Percentiles rank a stretch among this genome's conserved stretches.
Evolutionary conservation across 2,329 filamentous ascomycete species (phyloP).

Genomic region (Hypomyces rosellus): DNA sequence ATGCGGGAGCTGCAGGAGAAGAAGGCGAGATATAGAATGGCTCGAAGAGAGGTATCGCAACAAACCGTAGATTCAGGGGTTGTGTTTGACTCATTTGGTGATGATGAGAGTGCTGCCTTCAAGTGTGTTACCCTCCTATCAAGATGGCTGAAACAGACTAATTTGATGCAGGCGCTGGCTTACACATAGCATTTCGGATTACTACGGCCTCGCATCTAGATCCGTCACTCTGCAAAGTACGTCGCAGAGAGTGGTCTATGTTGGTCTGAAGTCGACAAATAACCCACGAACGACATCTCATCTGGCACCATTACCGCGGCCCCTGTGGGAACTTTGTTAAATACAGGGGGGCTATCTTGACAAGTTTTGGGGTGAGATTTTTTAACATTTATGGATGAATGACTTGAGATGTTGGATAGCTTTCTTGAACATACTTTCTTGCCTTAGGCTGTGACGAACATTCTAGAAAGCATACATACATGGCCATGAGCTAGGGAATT

Average conservation of each 20-base stretch:
- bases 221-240: conserved; percentile 68
- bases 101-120: conserved; percentile 72
- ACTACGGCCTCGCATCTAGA: conserved; percentile 83
- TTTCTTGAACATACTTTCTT: too few relatives aligned
- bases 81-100: conserved; percentile 73
- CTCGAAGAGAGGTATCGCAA: conserved; percentile 46
- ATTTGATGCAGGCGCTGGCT: conserved; percentile 66
- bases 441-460: too few relatives aligned
- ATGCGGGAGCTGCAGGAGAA: conserved; percentile 38
- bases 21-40: conserved; percentile 42
- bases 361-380: too few relatives aligned
- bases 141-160: neutral
- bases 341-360: too few relatives aligned
- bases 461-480: too few relatives aligned
- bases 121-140: conserved; percentile 50
- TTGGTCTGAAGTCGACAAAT: conserved; percentile 57
- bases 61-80: conserved; percentile 57
- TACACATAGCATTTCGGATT: conserved; percentile 83
- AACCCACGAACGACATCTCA: conserved; percentile 16
- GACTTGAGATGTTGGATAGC: too few relatives aligned
- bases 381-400: too few relatives aligned
- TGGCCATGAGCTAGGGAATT: neutral
- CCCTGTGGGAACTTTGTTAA: conserved; percentile 53
- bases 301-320: conserved; percentile 45
- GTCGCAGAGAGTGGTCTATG: conserved; percentile 72